phyloP scores from a whole-genome alignment of 2,329 filamentous ascomycete species.

The Penicillium sp. region DNA sequence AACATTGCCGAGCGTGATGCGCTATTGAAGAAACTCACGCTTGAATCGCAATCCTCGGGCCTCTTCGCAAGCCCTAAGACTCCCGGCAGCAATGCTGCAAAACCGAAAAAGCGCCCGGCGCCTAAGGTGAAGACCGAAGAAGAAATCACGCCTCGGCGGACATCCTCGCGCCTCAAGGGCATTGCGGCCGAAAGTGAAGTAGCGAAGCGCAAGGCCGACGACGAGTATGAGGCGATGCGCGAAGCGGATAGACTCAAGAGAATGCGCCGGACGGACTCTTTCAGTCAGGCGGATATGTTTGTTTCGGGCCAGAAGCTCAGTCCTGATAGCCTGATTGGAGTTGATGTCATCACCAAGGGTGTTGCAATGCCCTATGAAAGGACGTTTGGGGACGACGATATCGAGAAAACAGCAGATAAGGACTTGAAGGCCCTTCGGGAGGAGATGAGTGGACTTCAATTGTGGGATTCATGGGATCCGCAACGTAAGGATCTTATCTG shows the following conservation, averaged over 20 bases:
- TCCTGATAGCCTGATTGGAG: slow-evolving; percentile 62
- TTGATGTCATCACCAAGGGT: slow-evolving; percentile 60
- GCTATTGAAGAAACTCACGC: slow-evolving; percentile 72
- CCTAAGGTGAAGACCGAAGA: slow-evolving; percentile 64
- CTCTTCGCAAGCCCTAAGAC: slow-evolving; percentile 57
- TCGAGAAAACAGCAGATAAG: slow-evolving; percentile 74
- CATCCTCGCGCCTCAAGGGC: slow-evolving; percentile 61
- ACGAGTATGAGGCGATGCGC: slow-evolving; percentile 57
- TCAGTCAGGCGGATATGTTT: slow-evolving; percentile 72
- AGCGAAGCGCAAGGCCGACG: slow-evolving; percentile 66
- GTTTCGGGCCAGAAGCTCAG: slow-evolving; percentile 74
- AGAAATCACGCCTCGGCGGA: slow-evolving; percentile 55
- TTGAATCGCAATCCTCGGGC: slow-evolving; percentile 66
- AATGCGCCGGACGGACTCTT: slow-evolving; percentile 62
- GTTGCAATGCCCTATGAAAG: slow-evolving; percentile 75
- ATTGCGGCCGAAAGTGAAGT: slow-evolving; percentile 66
- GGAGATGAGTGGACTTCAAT: slow-evolving; percentile 70
- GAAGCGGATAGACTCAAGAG: slow-evolving; percentile 61
- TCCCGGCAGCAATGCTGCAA: slow-evolving; percentile 44
- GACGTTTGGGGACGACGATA: slow-evolving; percentile 82
- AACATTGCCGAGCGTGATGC: slow-evolving; percentile 86
- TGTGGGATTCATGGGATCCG: slow-evolving; percentile 83
- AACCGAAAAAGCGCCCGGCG: slow-evolving; percentile 48
- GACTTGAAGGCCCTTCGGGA: slow-evolving; percentile 70
- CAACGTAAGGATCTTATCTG: slow-evolving; percentile 56